Base-by-base conservation (phyloP, 768 basidiomycete species). In the Cystobasidium onofrii region DNA sequence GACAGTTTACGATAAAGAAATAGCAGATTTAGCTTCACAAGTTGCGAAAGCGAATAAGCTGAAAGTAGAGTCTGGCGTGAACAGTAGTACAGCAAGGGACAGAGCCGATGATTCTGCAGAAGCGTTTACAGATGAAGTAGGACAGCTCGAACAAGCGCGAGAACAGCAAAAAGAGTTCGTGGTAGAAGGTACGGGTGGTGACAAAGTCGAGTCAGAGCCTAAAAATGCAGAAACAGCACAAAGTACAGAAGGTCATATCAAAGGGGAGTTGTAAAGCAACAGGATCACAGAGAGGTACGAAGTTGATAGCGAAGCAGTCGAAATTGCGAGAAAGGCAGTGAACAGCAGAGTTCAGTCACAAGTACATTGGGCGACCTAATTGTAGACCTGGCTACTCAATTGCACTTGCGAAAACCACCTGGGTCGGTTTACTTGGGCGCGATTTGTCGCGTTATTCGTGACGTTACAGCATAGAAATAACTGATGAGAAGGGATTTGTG, bases 1-100 rank as follows among this genome's bases (percentile, higher is more conserved):
- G 96, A 92, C 95, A 75, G 86, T 86, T 62, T 98, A 97, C 79
- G 95, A 99, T 80, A 79, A 83, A 4, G 93, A 99, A 81, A 93
- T 98, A 64, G 89, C 94, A 1, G 84, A 82, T 31, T 91, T 99
- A 75, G 88, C 90, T 0, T 85, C 86, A 29, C 84, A 86, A 65
- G 84, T 95, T 55, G 88, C 89, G 1, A 84, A 87, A 15, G 84
- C 27, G 34, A 64, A 43, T 10, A 46, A 27, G 33, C 23, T 10
- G 25, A 66, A 73, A 70, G 52, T 13, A 12, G 52, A n/a, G 29
- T 2, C 29, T 65, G 41, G 39, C 27, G n/a, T 20, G 31, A 34
- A 86, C 25, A 85, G 87, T 36, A 88, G 86, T 12, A 85, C 87
- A 1, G 88, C 87, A 2, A 89, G 89, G 80, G 84, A 86, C 12